Conservation (phyloP, 495 filamentous ascomycete species). For the Aspergillus steynii region DNA sequence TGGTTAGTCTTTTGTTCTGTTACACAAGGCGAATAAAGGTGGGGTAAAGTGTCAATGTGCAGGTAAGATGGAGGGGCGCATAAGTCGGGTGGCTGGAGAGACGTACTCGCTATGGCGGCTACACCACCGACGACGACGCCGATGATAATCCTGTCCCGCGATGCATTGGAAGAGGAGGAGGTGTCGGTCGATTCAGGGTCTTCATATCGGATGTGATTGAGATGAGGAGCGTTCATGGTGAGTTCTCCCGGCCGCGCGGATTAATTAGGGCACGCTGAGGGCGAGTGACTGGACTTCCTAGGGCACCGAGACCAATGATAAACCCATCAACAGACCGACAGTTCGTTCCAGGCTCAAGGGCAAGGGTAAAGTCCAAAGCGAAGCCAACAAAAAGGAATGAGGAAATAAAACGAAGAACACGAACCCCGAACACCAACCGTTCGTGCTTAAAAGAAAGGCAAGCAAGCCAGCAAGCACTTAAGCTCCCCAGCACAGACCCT, state of each 20-base stretch:
- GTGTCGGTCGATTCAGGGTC: not conserved
- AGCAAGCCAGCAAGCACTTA: not conserved
- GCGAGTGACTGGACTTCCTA: not conserved
- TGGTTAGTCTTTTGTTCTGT: not conserved
- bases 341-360: not conserved
- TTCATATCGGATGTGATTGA: not conserved
- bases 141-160: conserved; percentile 26
- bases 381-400: not conserved
- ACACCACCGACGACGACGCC: conserved; percentile 31
- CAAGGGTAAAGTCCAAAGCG: too few relatives aligned
- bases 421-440: not conserved
- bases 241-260: not conserved
- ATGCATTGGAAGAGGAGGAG: not conserved
- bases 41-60: not conserved
- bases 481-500: not conserved
- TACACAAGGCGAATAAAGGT: not conserved
- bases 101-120: conserved; percentile 28
- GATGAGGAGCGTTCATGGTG: not conserved
- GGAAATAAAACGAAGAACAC: not conserved
- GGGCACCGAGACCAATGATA: not conserved
- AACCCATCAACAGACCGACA: not conserved
- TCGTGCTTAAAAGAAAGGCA: not conserved
- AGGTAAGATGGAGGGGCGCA: not conserved
- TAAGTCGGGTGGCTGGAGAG: not conserved
- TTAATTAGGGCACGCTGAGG: not conserved